Base-by-base conservation (phyloP, 495 filamentous ascomycete genomes). In the Emericellopsis terricola region DNA sequence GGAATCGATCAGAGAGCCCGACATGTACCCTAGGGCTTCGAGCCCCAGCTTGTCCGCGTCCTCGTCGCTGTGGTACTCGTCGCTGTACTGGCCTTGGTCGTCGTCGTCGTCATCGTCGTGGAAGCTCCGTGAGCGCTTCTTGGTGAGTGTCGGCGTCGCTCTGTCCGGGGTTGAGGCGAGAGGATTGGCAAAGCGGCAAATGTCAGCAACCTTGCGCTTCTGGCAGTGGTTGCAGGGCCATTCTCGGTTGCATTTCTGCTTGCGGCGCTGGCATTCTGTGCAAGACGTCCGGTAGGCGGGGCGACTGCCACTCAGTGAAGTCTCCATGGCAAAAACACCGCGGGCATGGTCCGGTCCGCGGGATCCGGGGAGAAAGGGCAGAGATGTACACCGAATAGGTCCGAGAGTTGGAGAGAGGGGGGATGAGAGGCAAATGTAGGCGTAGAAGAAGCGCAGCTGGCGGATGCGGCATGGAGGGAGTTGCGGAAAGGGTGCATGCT, bases 201-300 rank as follows among this genome's bases (percentile, higher is more conserved):
- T 39, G 37, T 60, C 53, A 2, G 56, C 47, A 1, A 58, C 52
- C 15, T 48, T 50, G 38, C 59, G 41, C 32, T 50, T 49, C 13
- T 47, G 35, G 44, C 59, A 63, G 32, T 61, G 56, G 29, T 57
- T 56, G 45, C 59, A 63, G 1, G 59, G 59, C 35, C 58, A 63
- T 39, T 52, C 39, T 14, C 52, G 47, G 32, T 55, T 56, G 42
- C 59, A 62, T 57, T 62, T 60, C 31, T 62, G 58, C 41, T 62
- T 62, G 11, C 58, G 43, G 8, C 56, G 46, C 23, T 57, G 53
- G 34, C 58, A 60, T 36, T 60, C 56, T 27, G 44, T 33, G 43
- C 57, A 61, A 16, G 28, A 1, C n/a, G 14, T 15, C 17, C 21
- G 33, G 23, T 26, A 11, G 6, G 11, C 6, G 23, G 6, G 23